phyloP scores from a whole-genome alignment of 352 stramenopile species.

The Ophiocytium majus region DNA sequence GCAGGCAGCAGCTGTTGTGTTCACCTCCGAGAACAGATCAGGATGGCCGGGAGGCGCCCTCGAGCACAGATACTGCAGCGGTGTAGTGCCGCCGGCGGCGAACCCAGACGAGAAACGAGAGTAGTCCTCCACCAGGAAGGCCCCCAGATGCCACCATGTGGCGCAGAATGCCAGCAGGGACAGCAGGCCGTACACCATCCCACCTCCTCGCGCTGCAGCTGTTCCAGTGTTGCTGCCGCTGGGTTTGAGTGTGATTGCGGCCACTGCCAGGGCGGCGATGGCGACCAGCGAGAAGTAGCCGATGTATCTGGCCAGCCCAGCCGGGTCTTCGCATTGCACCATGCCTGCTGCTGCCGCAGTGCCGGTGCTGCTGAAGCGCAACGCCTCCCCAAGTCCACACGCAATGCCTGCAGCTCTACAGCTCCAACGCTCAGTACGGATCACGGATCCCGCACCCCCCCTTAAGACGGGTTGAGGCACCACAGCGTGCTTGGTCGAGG shows the following conservation, averaged over 20 bases:
- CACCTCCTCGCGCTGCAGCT: no score
- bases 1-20: no score
- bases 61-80: slow-evolving; percentile 16
- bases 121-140: background rate
- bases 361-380: no score
- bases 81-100: background rate
- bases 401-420: no score
- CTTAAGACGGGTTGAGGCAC: no score
- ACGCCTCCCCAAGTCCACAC: no score
- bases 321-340: background rate
- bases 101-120: no score
- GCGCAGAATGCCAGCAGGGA: background rate
- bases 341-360: no score
- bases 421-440: no score
- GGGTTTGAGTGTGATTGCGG: background rate
- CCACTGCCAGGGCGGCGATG: background rate
- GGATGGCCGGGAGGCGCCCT: background rate
- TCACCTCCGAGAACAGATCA: slow-evolving; percentile 14
- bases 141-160: slow-evolving; percentile 19
- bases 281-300: background rate
- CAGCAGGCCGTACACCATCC: background rate
- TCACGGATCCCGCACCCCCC: no score
- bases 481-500: no score
- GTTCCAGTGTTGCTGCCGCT: background rate
- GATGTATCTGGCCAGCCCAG: slow-evolving; percentile 1